phyloP scores from a whole-genome alignment of 768 basidiomycete species.

The Termitomyces sp. region DNA sequence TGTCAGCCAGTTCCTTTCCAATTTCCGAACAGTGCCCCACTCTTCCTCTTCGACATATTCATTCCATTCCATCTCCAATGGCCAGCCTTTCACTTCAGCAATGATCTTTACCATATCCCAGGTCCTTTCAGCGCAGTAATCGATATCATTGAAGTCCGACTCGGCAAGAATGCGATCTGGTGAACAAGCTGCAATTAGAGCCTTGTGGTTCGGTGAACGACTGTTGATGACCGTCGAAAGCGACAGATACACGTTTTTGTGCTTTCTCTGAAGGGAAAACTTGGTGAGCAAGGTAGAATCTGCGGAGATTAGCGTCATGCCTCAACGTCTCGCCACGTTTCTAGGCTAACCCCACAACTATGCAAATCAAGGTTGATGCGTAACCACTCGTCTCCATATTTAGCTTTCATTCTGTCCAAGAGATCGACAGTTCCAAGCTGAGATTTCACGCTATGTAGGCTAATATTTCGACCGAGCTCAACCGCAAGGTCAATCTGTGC shows the following conservation, averaged over 20 bases:
- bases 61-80: constrained; percentile 59
- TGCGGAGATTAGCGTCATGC: constrained; percentile 34
- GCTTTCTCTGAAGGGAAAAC: constrained; percentile 44
- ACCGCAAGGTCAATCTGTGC: constrained; percentile 85
- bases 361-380: constrained; percentile 85
- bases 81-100: constrained; percentile 76
- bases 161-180: constrained; percentile 76
- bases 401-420: constrained; percentile 54
- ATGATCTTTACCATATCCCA: constrained; percentile 77
- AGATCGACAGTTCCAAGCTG: constrained; percentile 67
- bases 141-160: constrained; percentile 77
- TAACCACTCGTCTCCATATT: constrained; percentile 55
- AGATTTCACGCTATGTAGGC: constrained; percentile 84
- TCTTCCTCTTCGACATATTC: constrained; percentile 28
- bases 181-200: constrained; percentile 62
- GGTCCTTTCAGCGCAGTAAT: constrained; percentile 52
- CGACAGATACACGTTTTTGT: constrained; percentile 82
- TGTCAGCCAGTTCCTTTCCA: constrained; percentile 69
- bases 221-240: constrained; percentile 84
- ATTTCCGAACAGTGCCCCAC: constrained; percentile 64
- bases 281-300: constrained; percentile 1
- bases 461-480: constrained; percentile 72
- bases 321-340: constrained; percentile 75
- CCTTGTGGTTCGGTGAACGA: constrained; percentile 58
- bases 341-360: constrained; percentile 79